Evolutionary conservation across 2,329 filamentous ascomycete genomes (phyloP).

Genomic region (Dendryphion nanum): DNA sequence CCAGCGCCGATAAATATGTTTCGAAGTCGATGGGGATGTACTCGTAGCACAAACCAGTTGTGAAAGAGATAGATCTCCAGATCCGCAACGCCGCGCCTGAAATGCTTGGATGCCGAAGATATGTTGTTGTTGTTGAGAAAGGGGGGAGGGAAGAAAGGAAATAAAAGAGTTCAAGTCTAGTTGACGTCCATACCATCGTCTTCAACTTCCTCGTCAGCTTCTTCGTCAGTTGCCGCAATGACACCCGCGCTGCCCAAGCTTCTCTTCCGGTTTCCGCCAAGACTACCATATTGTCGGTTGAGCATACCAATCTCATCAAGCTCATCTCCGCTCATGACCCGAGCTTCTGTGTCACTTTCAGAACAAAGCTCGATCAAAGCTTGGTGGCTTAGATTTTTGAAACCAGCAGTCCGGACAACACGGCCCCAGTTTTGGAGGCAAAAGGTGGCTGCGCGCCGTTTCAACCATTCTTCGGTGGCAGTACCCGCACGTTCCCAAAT

Average conservation of each 20-base stretch:
- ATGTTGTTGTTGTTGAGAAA: too few relatives aligned
- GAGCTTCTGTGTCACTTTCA: conserved; percentile 89
- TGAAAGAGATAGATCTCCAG: too few relatives aligned
- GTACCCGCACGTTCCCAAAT: conserved; percentile 93
- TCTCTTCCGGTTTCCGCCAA: conserved; percentile 43
- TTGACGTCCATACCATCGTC: conserved; percentile 45
- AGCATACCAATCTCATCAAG: conserved; percentile 61
- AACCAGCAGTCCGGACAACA: conserved; percentile 84
- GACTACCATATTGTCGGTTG: conserved; percentile 37
- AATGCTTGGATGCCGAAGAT: too few relatives aligned
- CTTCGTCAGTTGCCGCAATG: conserved; percentile 41
- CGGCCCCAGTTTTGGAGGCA: conserved; percentile 94
- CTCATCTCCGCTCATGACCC: conserved; percentile 85
- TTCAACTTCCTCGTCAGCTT: conserved; percentile 43
- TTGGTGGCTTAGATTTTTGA: conserved; percentile 73
- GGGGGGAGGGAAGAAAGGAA: too few relatives aligned
- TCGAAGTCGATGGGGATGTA: too few relatives aligned
- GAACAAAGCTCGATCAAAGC: conserved; percentile 89
- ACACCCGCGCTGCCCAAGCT: conserved; percentile 39
- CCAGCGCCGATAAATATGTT: too few relatives aligned
- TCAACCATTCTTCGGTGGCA: conserved; percentile 90
- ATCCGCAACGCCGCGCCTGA: too few relatives aligned
- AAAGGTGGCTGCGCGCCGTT: conserved; percentile 81
- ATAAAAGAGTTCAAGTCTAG: conserved; percentile 18
- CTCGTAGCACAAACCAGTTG: too few relatives aligned